These are phyloP conservation scores for Fusarium xylarioides DNA, from an alignment of 2,329 filamentous ascomycete genomes.

Conservation along the genomic window DNA sequence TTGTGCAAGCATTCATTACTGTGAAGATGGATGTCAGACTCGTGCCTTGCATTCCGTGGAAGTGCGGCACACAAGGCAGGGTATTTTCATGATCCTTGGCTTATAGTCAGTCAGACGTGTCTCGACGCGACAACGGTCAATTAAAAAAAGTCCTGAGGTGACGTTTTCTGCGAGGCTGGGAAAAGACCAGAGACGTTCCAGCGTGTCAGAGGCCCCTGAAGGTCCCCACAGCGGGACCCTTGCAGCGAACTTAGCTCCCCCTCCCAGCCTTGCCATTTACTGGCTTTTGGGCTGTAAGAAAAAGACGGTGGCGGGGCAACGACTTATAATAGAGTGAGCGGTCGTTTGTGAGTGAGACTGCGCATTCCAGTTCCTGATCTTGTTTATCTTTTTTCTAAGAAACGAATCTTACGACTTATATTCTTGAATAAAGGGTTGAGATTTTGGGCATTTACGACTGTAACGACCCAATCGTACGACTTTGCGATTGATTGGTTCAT, in stretches of 20 bases:
- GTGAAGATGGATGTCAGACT: not conserved
- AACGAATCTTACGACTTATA: not conserved
- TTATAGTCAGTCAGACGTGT: slow-evolving; percentile 15
- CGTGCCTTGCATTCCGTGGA: slow-evolving; percentile 10
- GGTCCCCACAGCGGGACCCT: slow-evolving; percentile 18
- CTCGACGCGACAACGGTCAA: slow-evolving; percentile 9
- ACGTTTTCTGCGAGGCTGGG: slow-evolving; percentile 38
- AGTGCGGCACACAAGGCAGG: not conserved
- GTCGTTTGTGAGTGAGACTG: slow-evolving; percentile 10
- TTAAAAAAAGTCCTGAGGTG: slow-evolving; percentile 6
- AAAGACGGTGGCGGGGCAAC: slow-evolving; percentile 61
- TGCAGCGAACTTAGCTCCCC: slow-evolving; percentile 37
- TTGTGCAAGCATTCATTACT: not conserved
- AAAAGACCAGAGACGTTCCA: slow-evolving; percentile 6
- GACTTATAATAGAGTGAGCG: slow-evolving; percentile 48
- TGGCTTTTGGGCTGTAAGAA: slow-evolving; percentile 41
- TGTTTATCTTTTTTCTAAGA: not conserved
- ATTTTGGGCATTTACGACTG: slow-evolving; percentile 1
- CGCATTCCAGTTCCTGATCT: slow-evolving; percentile 25
- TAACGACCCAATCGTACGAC: slow-evolving; percentile 6
- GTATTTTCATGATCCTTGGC: not conserved
- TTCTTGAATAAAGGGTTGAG: not conserved
- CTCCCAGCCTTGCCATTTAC: slow-evolving; percentile 49
- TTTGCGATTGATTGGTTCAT: slow-evolving; percentile 13
- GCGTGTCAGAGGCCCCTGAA: slow-evolving; percentile 32